Conservation (phyloP, 306 rosid genomes). For the Quercus parvula region DNA sequence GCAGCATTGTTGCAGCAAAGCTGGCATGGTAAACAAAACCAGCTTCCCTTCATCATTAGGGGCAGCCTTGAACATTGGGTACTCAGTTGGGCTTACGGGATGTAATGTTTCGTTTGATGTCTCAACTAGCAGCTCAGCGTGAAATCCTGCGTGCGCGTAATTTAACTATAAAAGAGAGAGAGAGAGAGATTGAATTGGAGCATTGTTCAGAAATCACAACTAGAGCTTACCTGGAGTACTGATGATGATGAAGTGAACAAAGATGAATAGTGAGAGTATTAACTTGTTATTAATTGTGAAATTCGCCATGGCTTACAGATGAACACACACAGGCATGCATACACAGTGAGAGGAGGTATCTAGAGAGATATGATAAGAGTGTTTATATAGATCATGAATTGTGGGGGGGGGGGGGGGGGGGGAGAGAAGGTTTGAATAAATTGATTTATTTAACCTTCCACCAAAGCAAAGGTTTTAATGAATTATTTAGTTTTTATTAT, state of each 20-base stretch:
- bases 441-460: no score
- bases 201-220: not conserved
- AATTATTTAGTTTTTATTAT: no score
- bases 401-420: no score
- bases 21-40: constrained; percentile 31
- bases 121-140: not conserved
- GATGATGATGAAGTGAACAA: not conserved
- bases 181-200: not conserved
- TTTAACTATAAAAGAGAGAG: not conserved
- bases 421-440: no score
- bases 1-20: constrained; percentile 25
- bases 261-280: not conserved
- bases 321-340: no score
- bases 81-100: constrained; percentile 9
- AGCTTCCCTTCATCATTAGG: not conserved
- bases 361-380: no score
- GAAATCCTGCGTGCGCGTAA: not conserved
- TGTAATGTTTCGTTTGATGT: not conserved
- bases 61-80: not conserved
- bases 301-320: constrained; percentile 6
- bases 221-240: not conserved
- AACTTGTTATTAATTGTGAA: not conserved
- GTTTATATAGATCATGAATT: no score
- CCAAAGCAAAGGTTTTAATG: no score
- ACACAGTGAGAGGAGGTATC: no score